phyloP scores from a whole-genome alignment of 805 yeast genomes.

The Kurtzmaniella cleridarum region DNA sequence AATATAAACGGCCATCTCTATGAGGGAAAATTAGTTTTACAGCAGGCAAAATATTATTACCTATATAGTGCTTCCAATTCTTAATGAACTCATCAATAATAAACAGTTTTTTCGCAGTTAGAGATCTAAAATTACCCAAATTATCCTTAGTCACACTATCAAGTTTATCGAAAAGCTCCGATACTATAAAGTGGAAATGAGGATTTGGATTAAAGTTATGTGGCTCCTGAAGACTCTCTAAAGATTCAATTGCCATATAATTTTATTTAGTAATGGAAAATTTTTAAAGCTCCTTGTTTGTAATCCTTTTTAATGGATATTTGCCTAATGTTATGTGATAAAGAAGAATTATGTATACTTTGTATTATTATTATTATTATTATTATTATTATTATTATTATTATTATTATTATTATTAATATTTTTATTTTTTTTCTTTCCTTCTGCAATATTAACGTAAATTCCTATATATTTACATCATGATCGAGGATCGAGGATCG shows the following conservation, averaged over 20 bases:
- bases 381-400: no score
- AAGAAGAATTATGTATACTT: no score
- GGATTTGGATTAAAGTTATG: slow-evolving; percentile 23
- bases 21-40: slow-evolving; percentile 58
- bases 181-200: slow-evolving; percentile 34
- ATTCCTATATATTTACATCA: no score
- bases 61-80: slow-evolving; percentile 31
- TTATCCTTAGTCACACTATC: slow-evolving; percentile 23
- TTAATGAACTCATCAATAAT: slow-evolving; percentile 25
- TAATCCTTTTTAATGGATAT: background rate
- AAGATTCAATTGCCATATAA: slow-evolving; percentile 1
- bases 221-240: slow-evolving; percentile 10
- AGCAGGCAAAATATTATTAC: slow-evolving; percentile 58
- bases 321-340: background rate
- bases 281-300: background rate
- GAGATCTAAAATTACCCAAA: slow-evolving; percentile 18
- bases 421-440: no score
- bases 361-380: no score
- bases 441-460: no score
- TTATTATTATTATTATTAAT: no score
- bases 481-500: no score
- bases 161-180: slow-evolving; percentile 37
- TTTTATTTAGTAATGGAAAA: slow-evolving; percentile 3
- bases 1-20: slow-evolving; percentile 56
- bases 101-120: slow-evolving; percentile 19